A percentile compares a stretch with the other conserved stretches of the same genome.
phyloP scores from a whole-genome alignment of 1,139 yeast genomes.

The Kodamaea ohmeri region DNA sequence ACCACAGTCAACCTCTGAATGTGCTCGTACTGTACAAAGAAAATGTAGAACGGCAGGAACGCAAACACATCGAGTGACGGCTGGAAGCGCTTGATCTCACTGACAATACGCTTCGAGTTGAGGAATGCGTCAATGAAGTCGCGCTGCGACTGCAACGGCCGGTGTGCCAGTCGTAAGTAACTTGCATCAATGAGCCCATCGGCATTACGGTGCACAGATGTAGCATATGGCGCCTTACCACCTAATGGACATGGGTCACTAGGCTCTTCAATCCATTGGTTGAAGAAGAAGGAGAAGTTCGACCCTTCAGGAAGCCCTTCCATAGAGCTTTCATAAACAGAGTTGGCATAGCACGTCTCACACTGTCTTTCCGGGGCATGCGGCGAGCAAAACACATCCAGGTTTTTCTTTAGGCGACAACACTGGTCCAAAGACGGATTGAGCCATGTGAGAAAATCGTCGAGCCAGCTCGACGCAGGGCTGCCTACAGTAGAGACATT shows the following conservation, averaged over 20 bases:
- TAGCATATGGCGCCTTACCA: conserved; percentile 88
- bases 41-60: conserved; percentile 88
- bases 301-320: conserved; percentile 76
- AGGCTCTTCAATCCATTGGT: conserved; percentile 79
- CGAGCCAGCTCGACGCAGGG: conserved; percentile 90
- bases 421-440: conserved; percentile 87
- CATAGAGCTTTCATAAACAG: conserved; percentile 72
- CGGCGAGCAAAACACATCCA: conserved; percentile 55
- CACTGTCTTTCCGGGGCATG: conserved; percentile 70
- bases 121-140: conserved; percentile 82
- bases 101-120: conserved; percentile 67
- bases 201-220: conserved; percentile 46
- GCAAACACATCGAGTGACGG: conserved; percentile 67
- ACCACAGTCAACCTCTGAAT: conserved; percentile 57
- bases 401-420: conserved; percentile 60
- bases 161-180: conserved; percentile 76
- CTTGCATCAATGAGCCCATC: conserved; percentile 52
- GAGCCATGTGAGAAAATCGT: conserved; percentile 82
- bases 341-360: conserved; percentile 61
- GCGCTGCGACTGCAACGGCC: conserved; percentile 73
- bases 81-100: conserved; percentile 46
- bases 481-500: conserved; percentile 65
- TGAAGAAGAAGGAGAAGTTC: conserved; percentile 69
- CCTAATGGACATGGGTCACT: conserved; percentile 95
- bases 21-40: conserved; percentile 80